Evolutionary conservation across 78 protist species (phyloP).

Genomic region (Dictyostelium purpureum): DNA sequence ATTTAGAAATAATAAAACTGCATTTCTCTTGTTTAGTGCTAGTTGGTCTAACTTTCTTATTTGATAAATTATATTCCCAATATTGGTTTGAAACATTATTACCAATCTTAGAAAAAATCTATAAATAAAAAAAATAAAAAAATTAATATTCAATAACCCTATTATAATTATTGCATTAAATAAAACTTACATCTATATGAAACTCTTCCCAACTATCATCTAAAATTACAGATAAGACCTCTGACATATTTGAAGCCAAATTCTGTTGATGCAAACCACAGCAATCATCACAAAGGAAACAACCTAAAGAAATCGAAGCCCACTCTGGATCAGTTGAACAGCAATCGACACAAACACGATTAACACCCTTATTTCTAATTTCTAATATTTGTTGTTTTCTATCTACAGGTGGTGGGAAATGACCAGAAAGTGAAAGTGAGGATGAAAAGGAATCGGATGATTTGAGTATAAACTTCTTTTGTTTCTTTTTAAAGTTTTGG

Average conservation of each 20-base stretch:
- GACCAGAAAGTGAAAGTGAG: background rate
- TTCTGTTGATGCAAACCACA: conserved; percentile 30
- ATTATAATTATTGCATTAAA: too few species aligned
- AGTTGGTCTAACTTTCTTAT: background rate
- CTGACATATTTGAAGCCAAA: conserved; percentile 28
- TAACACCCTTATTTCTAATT: background rate
- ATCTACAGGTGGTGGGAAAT: background rate
- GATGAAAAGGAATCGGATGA: conserved; percentile 1
- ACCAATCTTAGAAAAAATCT: background rate
- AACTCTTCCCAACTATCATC: conserved; percentile 33
- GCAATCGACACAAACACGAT: conserved; percentile 35
- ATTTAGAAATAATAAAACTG: conserved; percentile 23
- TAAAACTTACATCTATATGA: background rate
- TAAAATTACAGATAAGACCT: conserved; percentile 13
- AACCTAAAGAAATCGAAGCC: conserved; percentile 51
- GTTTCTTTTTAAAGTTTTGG: background rate
- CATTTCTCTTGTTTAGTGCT: background rate
- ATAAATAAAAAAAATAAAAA: too few species aligned
- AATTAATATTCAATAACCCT: too few species aligned
- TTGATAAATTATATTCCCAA: conserved; percentile 33
- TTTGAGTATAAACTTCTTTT: background rate
- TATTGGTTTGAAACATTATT: conserved; percentile 14
- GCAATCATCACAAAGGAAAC: conserved; percentile 47
- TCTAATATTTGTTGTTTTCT: conserved; percentile 29
- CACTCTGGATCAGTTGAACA: conserved; percentile 41